Conservation (phyloP, 2,329 filamentous ascomycete species). For the Aureobasidium subglaciale region DNA sequence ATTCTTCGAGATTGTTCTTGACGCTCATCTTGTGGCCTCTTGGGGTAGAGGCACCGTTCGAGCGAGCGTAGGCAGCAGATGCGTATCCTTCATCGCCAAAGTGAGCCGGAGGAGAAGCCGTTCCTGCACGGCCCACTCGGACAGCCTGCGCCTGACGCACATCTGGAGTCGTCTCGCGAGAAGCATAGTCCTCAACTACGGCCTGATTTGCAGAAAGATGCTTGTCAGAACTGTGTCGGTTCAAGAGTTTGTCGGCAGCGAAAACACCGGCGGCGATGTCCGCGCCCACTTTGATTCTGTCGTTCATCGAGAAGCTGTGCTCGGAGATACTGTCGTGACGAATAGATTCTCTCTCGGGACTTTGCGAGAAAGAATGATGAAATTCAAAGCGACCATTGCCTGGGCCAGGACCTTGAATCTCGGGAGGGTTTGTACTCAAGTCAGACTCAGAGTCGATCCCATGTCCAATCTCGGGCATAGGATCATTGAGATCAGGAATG, state of each 20-base stretch:
- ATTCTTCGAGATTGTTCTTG: slow-evolving; percentile 5
- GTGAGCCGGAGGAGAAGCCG: slow-evolving; percentile 11
- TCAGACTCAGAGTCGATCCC: slow-evolving; percentile 53
- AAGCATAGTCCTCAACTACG: slow-evolving; percentile 14
- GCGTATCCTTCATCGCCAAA: slow-evolving; percentile 19
- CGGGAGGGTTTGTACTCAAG: slow-evolving; percentile 65
- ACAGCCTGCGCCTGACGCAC: slow-evolving; percentile 15
- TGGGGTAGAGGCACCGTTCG: slow-evolving; percentile 12
- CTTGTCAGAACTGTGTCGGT: slow-evolving; percentile 1
- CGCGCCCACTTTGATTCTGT: slow-evolving; percentile 11
- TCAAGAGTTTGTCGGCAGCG: background rate
- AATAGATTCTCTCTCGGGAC: background rate
- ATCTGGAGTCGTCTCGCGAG: slow-evolving; percentile 12
- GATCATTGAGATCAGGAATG: slow-evolving; percentile 60
- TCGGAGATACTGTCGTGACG: slow-evolving; percentile 12
- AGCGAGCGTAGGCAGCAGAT: slow-evolving; percentile 18
- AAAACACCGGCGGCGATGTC: slow-evolving; percentile 15
- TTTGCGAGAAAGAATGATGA: background rate
- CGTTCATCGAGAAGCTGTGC: background rate
- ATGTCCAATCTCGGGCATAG: slow-evolving; percentile 72
- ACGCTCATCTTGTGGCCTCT: background rate
- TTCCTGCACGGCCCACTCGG: slow-evolving; percentile 1
- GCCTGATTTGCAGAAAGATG: slow-evolving; percentile 2
- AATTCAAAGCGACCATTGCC: background rate
- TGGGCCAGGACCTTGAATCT: slow-evolving; percentile 18